Evolutionary conservation across 176 grass and related monocot genomes (phyloP).

Genomic region (Avena eriantha): DNA sequence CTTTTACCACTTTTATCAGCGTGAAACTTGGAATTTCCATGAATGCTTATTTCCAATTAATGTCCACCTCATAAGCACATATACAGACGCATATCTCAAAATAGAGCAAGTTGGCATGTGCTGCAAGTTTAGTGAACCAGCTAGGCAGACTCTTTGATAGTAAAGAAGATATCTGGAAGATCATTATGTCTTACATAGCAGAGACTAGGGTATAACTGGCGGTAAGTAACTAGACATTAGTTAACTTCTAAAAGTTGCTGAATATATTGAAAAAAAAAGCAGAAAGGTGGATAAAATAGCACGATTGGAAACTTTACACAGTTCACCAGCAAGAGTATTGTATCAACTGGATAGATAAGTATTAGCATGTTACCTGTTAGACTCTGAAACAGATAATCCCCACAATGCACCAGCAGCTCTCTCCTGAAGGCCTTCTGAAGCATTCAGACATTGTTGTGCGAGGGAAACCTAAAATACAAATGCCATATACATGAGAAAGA

Average conservation of each 20-base stretch:
- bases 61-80: constrained; percentile 27
- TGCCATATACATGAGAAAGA: constrained; percentile 38
- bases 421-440: constrained; percentile 98
- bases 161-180: constrained; percentile 32
- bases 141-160: neutral
- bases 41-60: constrained; percentile 27
- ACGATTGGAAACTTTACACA: neutral
- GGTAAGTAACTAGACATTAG: neutral
- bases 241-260: constrained; percentile 12
- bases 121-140: constrained; percentile 28
- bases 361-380: constrained; percentile 80
- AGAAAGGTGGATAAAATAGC: constrained; percentile 26
- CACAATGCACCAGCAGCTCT: constrained; percentile 98
- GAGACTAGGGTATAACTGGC: constrained; percentile 10
- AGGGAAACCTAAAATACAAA: constrained; percentile 78
- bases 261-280: constrained; percentile 9
- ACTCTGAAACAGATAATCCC: constrained; percentile 99
- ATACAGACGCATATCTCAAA: constrained; percentile 20
- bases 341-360: constrained; percentile 19
- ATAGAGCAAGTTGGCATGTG: constrained; percentile 23
- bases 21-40: constrained; percentile 19
- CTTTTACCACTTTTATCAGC: constrained; percentile 24
- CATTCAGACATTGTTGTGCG: constrained; percentile 84
- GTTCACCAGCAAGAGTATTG: constrained; percentile 10
- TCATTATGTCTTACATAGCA: constrained; percentile 30